Conservation (phyloP, 371 early-diverging fungal genomes). For the Mucor lusitanicus region DNA sequence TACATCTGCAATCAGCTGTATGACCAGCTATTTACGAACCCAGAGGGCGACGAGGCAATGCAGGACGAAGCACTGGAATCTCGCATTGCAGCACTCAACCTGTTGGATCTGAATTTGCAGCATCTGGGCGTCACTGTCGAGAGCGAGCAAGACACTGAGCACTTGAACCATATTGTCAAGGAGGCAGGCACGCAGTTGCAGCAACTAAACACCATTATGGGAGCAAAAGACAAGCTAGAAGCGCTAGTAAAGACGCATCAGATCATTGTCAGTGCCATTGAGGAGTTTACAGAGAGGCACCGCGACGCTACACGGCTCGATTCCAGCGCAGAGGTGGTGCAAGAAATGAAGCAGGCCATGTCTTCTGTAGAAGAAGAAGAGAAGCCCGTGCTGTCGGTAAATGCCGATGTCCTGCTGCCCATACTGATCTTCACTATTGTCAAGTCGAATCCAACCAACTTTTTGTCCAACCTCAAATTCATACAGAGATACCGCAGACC, state of each 20-base stretch:
- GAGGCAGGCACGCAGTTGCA: slow-evolving; percentile 52
- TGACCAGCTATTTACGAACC: slow-evolving; percentile 26
- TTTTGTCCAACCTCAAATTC: slow-evolving; percentile 63
- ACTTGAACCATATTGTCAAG: slow-evolving; percentile 45
- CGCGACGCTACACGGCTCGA: slow-evolving; percentile 24
- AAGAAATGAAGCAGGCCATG: slow-evolving; percentile 39
- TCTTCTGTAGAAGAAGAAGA: slow-evolving; percentile 24
- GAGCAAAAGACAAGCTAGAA: slow-evolving; percentile 52
- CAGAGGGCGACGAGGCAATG: slow-evolving; percentile 53
- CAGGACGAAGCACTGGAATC: slow-evolving; percentile 69
- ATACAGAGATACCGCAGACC: slow-evolving; percentile 56
- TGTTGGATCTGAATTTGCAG: slow-evolving; percentile 56
- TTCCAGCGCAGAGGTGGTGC: slow-evolving; percentile 13
- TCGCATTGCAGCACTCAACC: slow-evolving; percentile 70
- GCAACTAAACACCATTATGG: slow-evolving; percentile 42
- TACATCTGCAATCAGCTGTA: slow-evolving; percentile 46
- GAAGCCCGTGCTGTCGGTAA: slow-evolving; percentile 19
- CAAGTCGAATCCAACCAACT: slow-evolving; percentile 66
- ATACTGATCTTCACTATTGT: slow-evolving; percentile 70
- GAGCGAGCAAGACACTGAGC: slow-evolving; percentile 37
- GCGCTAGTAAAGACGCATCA: slow-evolving; percentile 51
- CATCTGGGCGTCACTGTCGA: slow-evolving; percentile 61
- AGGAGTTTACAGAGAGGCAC: not conserved
- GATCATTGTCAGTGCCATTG: slow-evolving; percentile 37
- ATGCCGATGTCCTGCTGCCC: slow-evolving; percentile 69